Conservation (phyloP, 2,329 filamentous ascomycete genomes). For the Catunica adiposa region DNA sequence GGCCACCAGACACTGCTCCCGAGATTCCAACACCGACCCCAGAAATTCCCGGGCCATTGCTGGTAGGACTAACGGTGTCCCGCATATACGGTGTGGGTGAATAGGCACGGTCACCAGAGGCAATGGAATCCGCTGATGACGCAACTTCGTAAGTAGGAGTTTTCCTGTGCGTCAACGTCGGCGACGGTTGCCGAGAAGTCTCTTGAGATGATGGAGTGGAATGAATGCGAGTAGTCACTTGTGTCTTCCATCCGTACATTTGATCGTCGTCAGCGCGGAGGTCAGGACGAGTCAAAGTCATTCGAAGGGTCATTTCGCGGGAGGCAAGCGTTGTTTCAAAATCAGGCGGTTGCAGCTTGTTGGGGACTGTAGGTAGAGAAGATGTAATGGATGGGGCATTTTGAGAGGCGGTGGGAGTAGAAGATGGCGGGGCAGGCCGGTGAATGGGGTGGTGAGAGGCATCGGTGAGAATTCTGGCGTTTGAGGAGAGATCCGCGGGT, state of each 20-base stretch:
- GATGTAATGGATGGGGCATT: too few relatives aligned
- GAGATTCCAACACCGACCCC: neutral
- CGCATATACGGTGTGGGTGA: neutral
- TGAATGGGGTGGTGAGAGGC: conserved; percentile 18
- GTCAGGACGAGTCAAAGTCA: conserved; percentile 86
- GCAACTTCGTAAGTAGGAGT: neutral
- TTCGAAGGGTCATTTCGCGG: conserved; percentile 84
- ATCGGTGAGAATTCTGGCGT: conserved; percentile 9
- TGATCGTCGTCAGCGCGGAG: conserved; percentile 59
- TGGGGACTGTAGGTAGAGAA: conserved; percentile 17
- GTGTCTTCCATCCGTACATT: conserved; percentile 51
- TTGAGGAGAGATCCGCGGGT: neutral
- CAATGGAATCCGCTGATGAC: neutral
- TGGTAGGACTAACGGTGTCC: too few relatives aligned
- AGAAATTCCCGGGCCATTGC: neutral
- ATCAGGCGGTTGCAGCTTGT: conserved; percentile 9
- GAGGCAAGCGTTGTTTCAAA: conserved; percentile 12
- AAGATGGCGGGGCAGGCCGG: conserved; percentile 6
- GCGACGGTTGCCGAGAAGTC: conserved; percentile 6
- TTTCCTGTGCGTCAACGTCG: conserved; percentile 3
- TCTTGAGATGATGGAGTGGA: conserved; percentile 7
- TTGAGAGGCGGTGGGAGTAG: too few relatives aligned
- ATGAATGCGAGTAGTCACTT: neutral
- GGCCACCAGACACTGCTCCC: conserved; percentile 20
- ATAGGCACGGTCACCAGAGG: neutral